Conservation (phyloP, 1,284 basidiomycete genomes). For the Sporisorium sorghi region DNA sequence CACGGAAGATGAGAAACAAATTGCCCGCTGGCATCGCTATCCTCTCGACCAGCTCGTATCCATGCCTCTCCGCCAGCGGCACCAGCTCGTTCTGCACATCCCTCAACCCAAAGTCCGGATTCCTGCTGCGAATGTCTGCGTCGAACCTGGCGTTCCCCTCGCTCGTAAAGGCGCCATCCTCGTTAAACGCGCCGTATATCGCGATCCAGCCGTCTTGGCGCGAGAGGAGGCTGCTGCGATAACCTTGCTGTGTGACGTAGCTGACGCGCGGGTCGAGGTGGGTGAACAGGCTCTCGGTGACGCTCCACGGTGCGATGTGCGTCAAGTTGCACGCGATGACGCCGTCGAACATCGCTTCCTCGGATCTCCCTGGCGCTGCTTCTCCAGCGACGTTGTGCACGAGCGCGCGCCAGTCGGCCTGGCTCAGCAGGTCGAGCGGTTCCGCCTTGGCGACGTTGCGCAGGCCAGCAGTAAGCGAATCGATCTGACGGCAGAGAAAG, state of each 20-base stretch:
- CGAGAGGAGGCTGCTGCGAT: slow-evolving; percentile 21
- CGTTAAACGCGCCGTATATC: slow-evolving; percentile 57
- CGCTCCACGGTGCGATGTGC: slow-evolving; percentile 43
- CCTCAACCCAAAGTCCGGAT: slow-evolving; percentile 48
- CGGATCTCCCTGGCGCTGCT: not conserved
- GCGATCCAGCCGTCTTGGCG: slow-evolving; percentile 39
- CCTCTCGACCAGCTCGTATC: slow-evolving; percentile 33
- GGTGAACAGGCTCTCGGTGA: slow-evolving; percentile 47
- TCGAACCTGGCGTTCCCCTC: slow-evolving; percentile 53
- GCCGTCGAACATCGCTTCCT: slow-evolving; percentile 39
- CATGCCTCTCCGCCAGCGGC: slow-evolving; percentile 42
- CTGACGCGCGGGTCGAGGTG: slow-evolving; percentile 44
- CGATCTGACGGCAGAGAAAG: slow-evolving; percentile 36
- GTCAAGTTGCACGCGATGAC: slow-evolving; percentile 50
- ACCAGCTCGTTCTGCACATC: slow-evolving; percentile 44
- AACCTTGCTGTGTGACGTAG: slow-evolving; percentile 37
- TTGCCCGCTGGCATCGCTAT: slow-evolving; percentile 53
- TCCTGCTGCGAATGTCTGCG: slow-evolving; percentile 31
- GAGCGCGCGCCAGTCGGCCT: slow-evolving; percentile 45
- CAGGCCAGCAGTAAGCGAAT: slow-evolving; percentile 6
- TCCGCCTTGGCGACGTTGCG: slow-evolving; percentile 37
- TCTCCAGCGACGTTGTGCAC: slow-evolving; percentile 29
- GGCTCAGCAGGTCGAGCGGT: slow-evolving; percentile 34
- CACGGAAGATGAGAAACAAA: slow-evolving; percentile 32
- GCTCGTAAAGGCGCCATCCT: slow-evolving; percentile 33